phyloP scores from a whole-genome alignment of 352 stramenopile species.

The Phytopythium oedochilum region DNA sequence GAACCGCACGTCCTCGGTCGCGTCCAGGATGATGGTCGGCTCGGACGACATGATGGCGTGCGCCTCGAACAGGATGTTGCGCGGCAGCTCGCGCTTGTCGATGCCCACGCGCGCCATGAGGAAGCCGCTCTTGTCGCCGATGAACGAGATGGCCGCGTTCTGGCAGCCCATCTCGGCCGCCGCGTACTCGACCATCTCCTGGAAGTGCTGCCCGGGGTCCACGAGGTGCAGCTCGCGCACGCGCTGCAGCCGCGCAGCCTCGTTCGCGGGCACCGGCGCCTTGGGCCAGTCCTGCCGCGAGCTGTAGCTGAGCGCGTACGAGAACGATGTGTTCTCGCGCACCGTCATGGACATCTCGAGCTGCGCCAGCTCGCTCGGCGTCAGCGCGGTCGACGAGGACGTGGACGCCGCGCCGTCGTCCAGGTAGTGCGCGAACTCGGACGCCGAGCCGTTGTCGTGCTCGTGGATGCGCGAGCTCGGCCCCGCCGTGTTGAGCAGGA shows the following conservation, averaged over 20 bases:
- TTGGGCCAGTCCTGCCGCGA: constrained; percentile 81
- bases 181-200: constrained; percentile 86
- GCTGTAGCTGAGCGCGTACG: constrained; percentile 78
- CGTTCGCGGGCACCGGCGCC: constrained; percentile 63
- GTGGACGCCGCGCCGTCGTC: constrained; percentile 15
- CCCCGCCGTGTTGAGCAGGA: constrained; percentile 26
- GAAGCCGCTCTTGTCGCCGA: constrained; percentile 84
- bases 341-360: constrained; percentile 65
- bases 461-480: constrained; percentile 15
- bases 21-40: constrained; percentile 79
- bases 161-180: constrained; percentile 76
- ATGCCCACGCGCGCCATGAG: constrained; percentile 76
- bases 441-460: constrained; percentile 20
- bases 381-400: constrained; percentile 27
- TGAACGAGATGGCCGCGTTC: constrained; percentile 79
- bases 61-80: constrained; percentile 74
- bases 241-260: constrained; percentile 55
- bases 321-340: constrained; percentile 70
- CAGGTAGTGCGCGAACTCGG: constrained; percentile 40
- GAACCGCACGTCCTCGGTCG: constrained; percentile 73
- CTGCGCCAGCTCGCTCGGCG: constrained; percentile 44
- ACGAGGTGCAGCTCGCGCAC: constrained; percentile 71
- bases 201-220: constrained; percentile 76
- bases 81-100: constrained; percentile 72
- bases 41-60: constrained; percentile 78